Conservation (phyloP, 1,139 yeast genomes). For the Geotrichum candidum region DNA sequence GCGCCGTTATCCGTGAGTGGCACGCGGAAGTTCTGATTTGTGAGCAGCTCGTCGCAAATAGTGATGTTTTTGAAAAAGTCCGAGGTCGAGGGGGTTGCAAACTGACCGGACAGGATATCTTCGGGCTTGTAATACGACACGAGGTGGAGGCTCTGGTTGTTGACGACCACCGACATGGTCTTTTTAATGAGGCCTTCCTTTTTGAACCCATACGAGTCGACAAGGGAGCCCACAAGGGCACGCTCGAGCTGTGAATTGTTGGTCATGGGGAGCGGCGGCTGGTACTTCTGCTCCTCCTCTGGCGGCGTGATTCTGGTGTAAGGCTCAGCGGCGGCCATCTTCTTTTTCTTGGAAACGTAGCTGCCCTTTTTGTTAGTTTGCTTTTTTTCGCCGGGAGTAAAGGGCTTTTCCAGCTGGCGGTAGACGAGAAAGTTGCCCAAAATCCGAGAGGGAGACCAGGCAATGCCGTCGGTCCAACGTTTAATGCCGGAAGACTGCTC, state of each 20-base stretch:
- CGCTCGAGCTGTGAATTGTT: conserved; percentile 25
- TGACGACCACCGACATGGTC: conserved; percentile 58
- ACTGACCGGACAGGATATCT: conserved; percentile 35
- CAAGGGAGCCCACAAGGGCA: conserved; percentile 49
- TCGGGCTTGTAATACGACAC: conserved; percentile 43
- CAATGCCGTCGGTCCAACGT: conserved; percentile 93
- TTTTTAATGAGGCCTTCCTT: conserved; percentile 77
- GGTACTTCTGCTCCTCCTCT: no score
- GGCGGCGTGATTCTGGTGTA: no score
- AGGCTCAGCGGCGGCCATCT: conserved; percentile 9
- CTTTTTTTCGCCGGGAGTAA: conserved; percentile 40
- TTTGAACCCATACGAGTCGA: conserved; percentile 60
- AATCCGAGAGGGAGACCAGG: conserved; percentile 89
- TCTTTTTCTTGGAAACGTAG: background rate
- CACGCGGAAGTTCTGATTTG: conserved; percentile 48
- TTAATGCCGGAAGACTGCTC: conserved; percentile 80
- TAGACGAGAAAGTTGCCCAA: conserved; percentile 78
- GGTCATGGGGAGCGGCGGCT: no score
- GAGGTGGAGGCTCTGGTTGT: conserved; percentile 50
- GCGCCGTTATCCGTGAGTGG: conserved; percentile 32
- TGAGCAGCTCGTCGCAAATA: conserved; percentile 54
- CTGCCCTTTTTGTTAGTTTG: conserved; percentile 27
- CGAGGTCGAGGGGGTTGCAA: conserved; percentile 56
- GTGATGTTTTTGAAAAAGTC: conserved; percentile 46
- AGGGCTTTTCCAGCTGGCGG: conserved; percentile 62